Evolutionary conservation across 1,284 basidiomycete genomes (phyloP).

Genomic region (Peniophora sp.): DNA sequence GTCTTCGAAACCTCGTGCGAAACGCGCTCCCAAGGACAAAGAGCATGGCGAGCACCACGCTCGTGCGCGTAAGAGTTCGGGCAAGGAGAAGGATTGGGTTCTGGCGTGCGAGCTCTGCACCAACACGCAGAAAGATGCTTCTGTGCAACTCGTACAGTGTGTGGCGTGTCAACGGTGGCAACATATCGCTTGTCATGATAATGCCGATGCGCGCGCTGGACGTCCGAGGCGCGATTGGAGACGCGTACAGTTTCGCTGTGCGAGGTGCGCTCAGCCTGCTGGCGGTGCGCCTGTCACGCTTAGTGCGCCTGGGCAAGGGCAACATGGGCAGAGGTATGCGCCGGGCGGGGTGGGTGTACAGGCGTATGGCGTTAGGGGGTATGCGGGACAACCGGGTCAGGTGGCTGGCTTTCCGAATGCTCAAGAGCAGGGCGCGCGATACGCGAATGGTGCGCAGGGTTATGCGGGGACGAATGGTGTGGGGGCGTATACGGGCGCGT

Average conservation of each 20-base stretch:
- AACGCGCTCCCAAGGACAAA: conserved; percentile 24
- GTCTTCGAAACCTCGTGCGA: conserved; percentile 22
- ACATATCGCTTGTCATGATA: conserved; percentile 72
- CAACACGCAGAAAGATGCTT: conserved; percentile 62
- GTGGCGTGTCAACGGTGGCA: conserved; percentile 78
- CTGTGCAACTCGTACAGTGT: conserved; percentile 70
- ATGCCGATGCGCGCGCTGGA: conserved; percentile 48
- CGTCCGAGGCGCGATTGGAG: conserved; percentile 65
- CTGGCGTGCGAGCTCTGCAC: conserved; percentile 80
- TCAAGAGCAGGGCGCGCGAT: no score
- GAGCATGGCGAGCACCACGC: not conserved
- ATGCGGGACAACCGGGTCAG: no score
- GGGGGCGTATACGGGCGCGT: no score
- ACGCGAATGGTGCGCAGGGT: no score
- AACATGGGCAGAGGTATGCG: not conserved
- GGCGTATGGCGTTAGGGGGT: not conserved
- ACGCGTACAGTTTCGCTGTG: conserved; percentile 55
- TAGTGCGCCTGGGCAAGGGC: not conserved
- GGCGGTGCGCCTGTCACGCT: not conserved
- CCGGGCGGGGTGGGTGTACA: not conserved
- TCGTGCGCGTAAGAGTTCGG: conserved; percentile 16
- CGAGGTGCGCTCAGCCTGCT: not conserved
- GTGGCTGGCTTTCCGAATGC: no score
- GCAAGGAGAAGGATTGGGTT: conserved; percentile 59
- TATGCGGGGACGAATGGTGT: no score